Evolutionary conservation across 2,329 filamentous ascomycete genomes (phyloP).

Genomic region (Xylariales sp.): DNA sequence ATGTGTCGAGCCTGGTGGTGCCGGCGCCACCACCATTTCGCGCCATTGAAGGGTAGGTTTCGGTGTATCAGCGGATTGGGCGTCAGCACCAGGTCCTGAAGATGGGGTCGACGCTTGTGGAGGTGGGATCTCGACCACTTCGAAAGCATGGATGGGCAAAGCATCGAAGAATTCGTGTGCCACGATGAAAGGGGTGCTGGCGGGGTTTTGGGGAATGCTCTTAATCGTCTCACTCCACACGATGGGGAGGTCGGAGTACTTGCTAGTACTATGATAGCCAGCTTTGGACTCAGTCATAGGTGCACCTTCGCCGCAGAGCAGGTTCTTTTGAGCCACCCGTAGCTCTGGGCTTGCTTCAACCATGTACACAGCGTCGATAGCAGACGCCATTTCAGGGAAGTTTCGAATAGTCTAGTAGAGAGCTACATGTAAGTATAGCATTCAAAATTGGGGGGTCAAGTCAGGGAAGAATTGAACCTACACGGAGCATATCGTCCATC

Average conservation of each 20-base stretch:
- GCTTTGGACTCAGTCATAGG: slow-evolving; percentile 65
- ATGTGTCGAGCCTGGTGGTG: slow-evolving; percentile 50
- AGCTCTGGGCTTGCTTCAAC: slow-evolving; percentile 88
- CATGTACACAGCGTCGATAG: slow-evolving; percentile 84
- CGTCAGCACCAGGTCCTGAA: slow-evolving; percentile 39
- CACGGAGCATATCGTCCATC: slow-evolving; percentile 93
- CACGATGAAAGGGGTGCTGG: slow-evolving; percentile 83
- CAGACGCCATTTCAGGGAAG: slow-evolving; percentile 72
- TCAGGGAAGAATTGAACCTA: too few relatives aligned
- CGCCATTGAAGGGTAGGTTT: slow-evolving; percentile 62
- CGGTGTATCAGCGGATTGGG: slow-evolving; percentile 36
- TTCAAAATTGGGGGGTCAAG: background rate
- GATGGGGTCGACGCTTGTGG: slow-evolving; percentile 37
- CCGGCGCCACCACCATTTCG: slow-evolving; percentile 73
- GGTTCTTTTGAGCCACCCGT: slow-evolving; percentile 69
- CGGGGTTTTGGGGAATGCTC: slow-evolving; percentile 66
- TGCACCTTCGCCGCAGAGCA: slow-evolving; percentile 72
- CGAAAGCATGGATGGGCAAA: slow-evolving; percentile 91
- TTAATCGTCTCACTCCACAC: slow-evolving; percentile 89
- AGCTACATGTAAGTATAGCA: background rate
- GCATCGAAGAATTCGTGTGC: slow-evolving; percentile 99
- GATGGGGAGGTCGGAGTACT: slow-evolving; percentile 69
- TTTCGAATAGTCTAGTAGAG: slow-evolving; percentile 67
- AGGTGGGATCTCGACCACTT: slow-evolving; percentile 58
- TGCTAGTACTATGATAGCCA: slow-evolving; percentile 71